phyloP scores from a whole-genome alignment of 495 filamentous ascomycete genomes.

The Aspergillus olivimuriae region DNA sequence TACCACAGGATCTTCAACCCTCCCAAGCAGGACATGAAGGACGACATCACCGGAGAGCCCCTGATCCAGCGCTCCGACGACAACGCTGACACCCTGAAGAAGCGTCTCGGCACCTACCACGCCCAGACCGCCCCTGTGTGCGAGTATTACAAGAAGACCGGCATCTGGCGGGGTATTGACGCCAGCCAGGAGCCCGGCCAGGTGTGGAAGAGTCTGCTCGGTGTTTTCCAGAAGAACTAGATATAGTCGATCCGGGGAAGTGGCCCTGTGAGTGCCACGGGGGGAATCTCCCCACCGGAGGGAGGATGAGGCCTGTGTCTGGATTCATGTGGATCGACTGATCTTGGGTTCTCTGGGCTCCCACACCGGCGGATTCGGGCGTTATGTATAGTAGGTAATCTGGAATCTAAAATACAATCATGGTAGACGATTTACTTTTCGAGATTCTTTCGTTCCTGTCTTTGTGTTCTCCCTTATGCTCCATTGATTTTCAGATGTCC shows the following conservation, averaged over 20 bases:
- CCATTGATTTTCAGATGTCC: too few relatives aligned
- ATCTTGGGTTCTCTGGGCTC: constrained; percentile 9
- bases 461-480: too few relatives aligned
- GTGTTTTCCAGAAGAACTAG: constrained; percentile 61
- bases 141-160: constrained; percentile 90
- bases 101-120: constrained; percentile 91
- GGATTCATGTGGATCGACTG: too few relatives aligned
- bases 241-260: not conserved
- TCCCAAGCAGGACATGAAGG: constrained; percentile 88
- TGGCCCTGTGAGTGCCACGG: too few relatives aligned
- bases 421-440: not conserved
- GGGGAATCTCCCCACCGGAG: not conserved
- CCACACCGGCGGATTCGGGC: constrained; percentile 11
- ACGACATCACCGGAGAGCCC: constrained; percentile 95
- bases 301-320: not conserved
- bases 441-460: too few relatives aligned
- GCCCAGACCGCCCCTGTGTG: constrained; percentile 89
- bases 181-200: constrained; percentile 93
- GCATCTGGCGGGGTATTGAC: constrained; percentile 94
- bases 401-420: not conserved
- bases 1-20: constrained; percentile 99
- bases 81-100: constrained; percentile 95
- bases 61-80: constrained; percentile 94
- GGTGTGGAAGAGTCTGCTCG: constrained; percentile 89
- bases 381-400: constrained; percentile 24